Base-by-base conservation (phyloP, 2,329 filamentous ascomycete genomes). In the Cadophora luteo-olivacea region DNA sequence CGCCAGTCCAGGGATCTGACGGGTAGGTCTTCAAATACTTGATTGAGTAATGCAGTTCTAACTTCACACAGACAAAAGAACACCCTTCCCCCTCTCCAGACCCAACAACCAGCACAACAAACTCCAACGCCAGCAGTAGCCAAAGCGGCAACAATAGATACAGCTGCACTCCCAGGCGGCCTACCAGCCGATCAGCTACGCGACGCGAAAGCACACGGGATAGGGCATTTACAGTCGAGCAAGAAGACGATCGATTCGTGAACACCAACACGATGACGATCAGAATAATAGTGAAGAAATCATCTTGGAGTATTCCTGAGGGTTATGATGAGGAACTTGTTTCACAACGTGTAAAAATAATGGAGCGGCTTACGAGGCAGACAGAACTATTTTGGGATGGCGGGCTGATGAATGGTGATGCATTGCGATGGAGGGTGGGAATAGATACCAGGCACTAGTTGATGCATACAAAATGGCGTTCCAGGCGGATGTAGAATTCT, bases 121-220 rank as follows among this genome's bases (percentile, higher is more conserved):
- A 58, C 51, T 16, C 33, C 36, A 48, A 36, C 29, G 3, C 22
- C n/a, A 55, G 38, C n/a, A 49, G 38, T 48, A 22, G 68, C 61
- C 73, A 74, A 60, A 69, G 75, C 38, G 33, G 63, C 25, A 22
- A 48, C 38, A 45, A 49, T 64, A 73, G 80, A 12, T 0, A 83
- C 81, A 1, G 72, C 76, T n/a, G 78, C 81, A n/a, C 74, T 83
- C 4, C 81, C 82, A 0, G 81, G 76, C 48, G 82, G 82, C 2
- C 74, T 74, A 29, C 79, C 80, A 12, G 80, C 82, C 69, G 74
- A 76, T 8, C 76, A 83, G 25, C 38, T 77, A 38, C 69, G 68
- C 25, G 69, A 69, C 54, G 71, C 74, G 0, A 72, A 75, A 29
- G 41, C 67, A 1, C 75, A 76, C 64, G 52, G 55, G 8, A 36